phyloP scores from a whole-genome alignment of 768 basidiomycete genomes.

The Chalciporus sphaerocephalus region DNA sequence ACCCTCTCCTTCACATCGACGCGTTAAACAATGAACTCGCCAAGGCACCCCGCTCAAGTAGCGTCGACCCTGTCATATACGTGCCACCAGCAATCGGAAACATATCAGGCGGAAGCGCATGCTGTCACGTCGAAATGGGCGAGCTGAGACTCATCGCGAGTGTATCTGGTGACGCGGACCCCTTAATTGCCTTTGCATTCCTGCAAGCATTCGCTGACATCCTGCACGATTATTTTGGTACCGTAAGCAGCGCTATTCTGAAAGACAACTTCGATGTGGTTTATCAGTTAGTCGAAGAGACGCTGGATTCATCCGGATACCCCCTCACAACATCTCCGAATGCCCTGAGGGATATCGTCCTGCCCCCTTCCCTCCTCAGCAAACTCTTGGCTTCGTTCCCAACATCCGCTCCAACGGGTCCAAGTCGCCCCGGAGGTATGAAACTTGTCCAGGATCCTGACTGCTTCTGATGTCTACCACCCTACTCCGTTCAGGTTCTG shows the following conservation, averaged over 20 bases:
- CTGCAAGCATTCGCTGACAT: slow-evolving; percentile 81
- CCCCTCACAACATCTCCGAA: slow-evolving; percentile 89
- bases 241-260: slow-evolving; percentile 71
- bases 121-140: slow-evolving; percentile 76
- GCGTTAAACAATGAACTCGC: slow-evolving; percentile 70
- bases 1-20: slow-evolving; percentile 83
- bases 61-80: slow-evolving; percentile 73
- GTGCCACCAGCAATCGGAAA: slow-evolving; percentile 45
- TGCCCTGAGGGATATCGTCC: slow-evolving; percentile 87
- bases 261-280: slow-evolving; percentile 94
- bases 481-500: slow-evolving; percentile 14
- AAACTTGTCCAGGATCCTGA: not conserved
- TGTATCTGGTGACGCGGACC: slow-evolving; percentile 85
- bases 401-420: slow-evolving; percentile 21
- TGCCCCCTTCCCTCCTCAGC: slow-evolving; percentile 82
- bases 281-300: slow-evolving; percentile 95
- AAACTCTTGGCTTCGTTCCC: slow-evolving; percentile 51
- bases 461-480: not conserved
- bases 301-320: slow-evolving; percentile 88
- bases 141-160: slow-evolving; percentile 78
- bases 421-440: slow-evolving; percentile 30
- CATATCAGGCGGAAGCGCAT: slow-evolving; percentile 52
- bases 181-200: slow-evolving; percentile 85
- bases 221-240: slow-evolving; percentile 81
- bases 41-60: slow-evolving; percentile 47